These are phyloP conservation scores for Lactuca sativa DNA, from an alignment of 129 eudicot species.

Conservation along the genomic window DNA sequence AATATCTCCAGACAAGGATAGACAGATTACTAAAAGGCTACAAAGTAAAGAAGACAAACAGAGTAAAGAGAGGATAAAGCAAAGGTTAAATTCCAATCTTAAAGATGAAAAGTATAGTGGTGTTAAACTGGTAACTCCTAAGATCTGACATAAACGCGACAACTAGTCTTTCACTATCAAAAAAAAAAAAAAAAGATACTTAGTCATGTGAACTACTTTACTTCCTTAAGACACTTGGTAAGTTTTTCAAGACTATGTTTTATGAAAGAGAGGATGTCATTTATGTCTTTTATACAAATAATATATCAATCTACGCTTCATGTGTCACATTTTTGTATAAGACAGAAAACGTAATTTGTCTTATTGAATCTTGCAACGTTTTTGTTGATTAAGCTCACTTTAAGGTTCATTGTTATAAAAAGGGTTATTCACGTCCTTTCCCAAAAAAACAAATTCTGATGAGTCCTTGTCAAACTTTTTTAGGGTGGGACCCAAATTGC, in stretches of 20 bases:
- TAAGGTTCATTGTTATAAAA: background rate
- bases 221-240: background rate
- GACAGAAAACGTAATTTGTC: background rate
- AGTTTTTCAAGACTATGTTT: background rate
- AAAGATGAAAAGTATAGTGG: constrained; percentile 16
- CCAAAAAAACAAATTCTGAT: background rate
- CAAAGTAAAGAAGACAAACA: constrained; percentile 22
- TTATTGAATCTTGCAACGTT: no score
- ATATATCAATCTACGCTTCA: background rate
- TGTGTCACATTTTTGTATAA: background rate
- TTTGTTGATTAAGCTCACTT: background rate
- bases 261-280: background rate
- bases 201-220: constrained; percentile 13
- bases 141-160: constrained; percentile 1
- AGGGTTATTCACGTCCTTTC: background rate
- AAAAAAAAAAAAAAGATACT: background rate
- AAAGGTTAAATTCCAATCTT: constrained; percentile 38
- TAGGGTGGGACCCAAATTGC: background rate
- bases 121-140: constrained; percentile 24
- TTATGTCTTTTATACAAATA: background rate
- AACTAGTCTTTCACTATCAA: constrained; percentile 18
- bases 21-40: constrained; percentile 33
- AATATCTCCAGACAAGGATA: constrained; percentile 34
- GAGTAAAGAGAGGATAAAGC: constrained; percentile 20
- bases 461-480: background rate